Evolutionary conservation across 108 stramenopile species (phyloP).

Genomic region (Cyclotella cryptica): DNA sequence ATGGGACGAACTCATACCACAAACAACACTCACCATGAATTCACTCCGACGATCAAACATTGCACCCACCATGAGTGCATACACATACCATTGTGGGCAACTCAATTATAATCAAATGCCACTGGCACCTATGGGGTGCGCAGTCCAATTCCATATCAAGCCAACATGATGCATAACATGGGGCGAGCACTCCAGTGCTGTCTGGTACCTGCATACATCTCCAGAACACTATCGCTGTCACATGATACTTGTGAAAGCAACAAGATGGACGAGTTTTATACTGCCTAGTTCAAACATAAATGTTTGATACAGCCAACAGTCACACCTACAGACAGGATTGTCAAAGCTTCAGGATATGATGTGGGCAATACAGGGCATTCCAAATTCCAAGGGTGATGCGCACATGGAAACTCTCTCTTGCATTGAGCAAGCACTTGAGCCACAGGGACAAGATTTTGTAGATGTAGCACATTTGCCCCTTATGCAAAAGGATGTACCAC

Average conservation of each 20-base stretch:
- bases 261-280: slow-evolving; percentile 27
- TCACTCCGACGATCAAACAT: slow-evolving; percentile 44
- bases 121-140: slow-evolving; percentile 52
- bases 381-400: too few relatives aligned
- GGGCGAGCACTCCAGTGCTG: slow-evolving; percentile 17
- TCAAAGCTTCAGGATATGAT: slow-evolving; percentile 13
- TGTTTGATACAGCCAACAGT: slow-evolving; percentile 31
- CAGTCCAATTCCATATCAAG: slow-evolving; percentile 38
- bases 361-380: neutral
- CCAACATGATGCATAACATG: slow-evolving; percentile 30
- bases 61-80: slow-evolving; percentile 30
- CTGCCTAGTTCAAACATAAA: slow-evolving; percentile 38
- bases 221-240: slow-evolving; percentile 36
- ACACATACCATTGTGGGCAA: slow-evolving; percentile 18
- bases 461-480: too few relatives aligned
- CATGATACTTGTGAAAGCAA: slow-evolving; percentile 17
- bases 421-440: too few relatives aligned
- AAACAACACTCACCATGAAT: slow-evolving; percentile 48
- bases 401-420: too few relatives aligned
- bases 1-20: slow-evolving; percentile 51
- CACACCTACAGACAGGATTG: slow-evolving; percentile 19
- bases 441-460: too few relatives aligned
- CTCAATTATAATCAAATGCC: slow-evolving; percentile 58
- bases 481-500: too few relatives aligned
- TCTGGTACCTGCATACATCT: slow-evolving; percentile 28